These are phyloP conservation scores for Candida gorgasii DNA, from an alignment of 805 yeast species.

Conservation along the genomic window DNA sequence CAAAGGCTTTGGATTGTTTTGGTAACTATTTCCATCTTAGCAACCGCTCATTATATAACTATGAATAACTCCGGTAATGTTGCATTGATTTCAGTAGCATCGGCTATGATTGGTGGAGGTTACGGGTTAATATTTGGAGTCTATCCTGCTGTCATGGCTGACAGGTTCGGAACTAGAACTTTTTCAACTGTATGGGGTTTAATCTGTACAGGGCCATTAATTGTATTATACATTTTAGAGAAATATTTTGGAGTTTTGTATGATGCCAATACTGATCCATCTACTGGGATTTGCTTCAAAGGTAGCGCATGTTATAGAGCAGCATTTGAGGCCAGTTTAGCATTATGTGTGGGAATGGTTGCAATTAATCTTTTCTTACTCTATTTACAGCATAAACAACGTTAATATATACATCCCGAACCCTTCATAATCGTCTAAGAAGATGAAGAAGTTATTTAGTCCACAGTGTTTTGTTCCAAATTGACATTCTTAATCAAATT, in stretches of 20 bases:
- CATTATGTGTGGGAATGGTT: conserved; percentile 28
- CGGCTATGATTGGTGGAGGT: conserved; percentile 59
- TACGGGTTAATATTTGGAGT: conserved; percentile 75
- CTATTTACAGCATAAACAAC: conserved; percentile 23
- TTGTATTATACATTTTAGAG: conserved; percentile 54
- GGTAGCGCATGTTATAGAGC: conserved; percentile 41
- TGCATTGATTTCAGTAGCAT: conserved; percentile 46
- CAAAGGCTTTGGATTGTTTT: conserved; percentile 70
- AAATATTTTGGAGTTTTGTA: conserved; percentile 57
- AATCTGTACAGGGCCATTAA: conserved; percentile 67
- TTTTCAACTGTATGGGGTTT: conserved; percentile 80
- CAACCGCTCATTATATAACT: conserved; percentile 39
- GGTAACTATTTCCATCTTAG: conserved; percentile 37
- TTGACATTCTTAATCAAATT: conserved; percentile 43
- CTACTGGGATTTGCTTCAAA: conserved; percentile 38
- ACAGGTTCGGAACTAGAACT: conserved; percentile 62
- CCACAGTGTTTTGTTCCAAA: conserved; percentile 45
- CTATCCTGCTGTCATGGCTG: conserved; percentile 75
- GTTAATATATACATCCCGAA: conserved; percentile 1
- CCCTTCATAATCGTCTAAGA: no score
- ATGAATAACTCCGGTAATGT: conserved; percentile 27
- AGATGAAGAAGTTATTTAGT: no score
- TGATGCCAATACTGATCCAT: conserved; percentile 43
- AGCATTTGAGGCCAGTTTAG: conserved; percentile 35
- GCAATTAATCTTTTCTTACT: conserved; percentile 25